Evolutionary conservation across 1,139 yeast genomes (phyloP).

Genomic region (Diutina siamensis): DNA sequence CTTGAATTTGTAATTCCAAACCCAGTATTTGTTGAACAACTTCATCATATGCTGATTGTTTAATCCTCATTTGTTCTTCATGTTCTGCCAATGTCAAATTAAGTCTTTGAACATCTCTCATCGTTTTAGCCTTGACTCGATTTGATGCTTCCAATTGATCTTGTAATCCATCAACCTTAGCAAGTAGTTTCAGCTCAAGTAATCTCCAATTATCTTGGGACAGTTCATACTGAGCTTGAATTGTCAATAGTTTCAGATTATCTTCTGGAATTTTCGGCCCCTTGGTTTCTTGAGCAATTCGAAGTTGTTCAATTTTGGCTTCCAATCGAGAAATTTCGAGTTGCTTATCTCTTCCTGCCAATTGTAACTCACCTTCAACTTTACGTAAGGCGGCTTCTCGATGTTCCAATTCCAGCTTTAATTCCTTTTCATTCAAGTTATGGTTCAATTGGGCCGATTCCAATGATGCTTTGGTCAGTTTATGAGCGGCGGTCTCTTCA

Average conservation of each 20-base stretch:
- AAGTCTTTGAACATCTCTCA: constrained; percentile 19
- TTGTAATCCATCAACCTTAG: constrained; percentile 35
- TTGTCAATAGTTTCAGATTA: constrained; percentile 29
- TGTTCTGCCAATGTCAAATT: constrained; percentile 15
- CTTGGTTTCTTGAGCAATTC: constrained; percentile 9
- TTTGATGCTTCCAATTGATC: constrained; percentile 24
- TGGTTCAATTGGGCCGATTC: constrained; percentile 29
- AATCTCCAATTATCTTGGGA: constrained; percentile 60
- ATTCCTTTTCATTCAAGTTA: constrained; percentile 29
- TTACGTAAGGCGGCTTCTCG: constrained; percentile 18
- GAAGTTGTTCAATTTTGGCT: constrained; percentile 32
- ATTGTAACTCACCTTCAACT: constrained; percentile 17
- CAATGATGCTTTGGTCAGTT: constrained; percentile 20
- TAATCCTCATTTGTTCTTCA: constrained; percentile 15
- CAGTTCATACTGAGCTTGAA: constrained; percentile 52
- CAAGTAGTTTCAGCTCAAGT: constrained; percentile 42
- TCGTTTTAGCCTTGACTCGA: constrained; percentile 19
- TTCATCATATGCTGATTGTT: constrained; percentile 11
- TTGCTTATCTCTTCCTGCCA: constrained; percentile 25
- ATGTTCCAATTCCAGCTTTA: constrained; percentile 21
- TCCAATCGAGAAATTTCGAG: constrained; percentile 40
- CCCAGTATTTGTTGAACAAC: constrained; percentile 13
- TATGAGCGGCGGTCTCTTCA: constrained; percentile 20
- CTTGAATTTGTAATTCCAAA: constrained; percentile 13
- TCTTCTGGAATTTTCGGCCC: constrained; percentile 12